These are phyloP conservation scores for Malassezia furfur DNA, from an alignment of 1,284 basidiomycete species.

Conservation along the genomic window DNA sequence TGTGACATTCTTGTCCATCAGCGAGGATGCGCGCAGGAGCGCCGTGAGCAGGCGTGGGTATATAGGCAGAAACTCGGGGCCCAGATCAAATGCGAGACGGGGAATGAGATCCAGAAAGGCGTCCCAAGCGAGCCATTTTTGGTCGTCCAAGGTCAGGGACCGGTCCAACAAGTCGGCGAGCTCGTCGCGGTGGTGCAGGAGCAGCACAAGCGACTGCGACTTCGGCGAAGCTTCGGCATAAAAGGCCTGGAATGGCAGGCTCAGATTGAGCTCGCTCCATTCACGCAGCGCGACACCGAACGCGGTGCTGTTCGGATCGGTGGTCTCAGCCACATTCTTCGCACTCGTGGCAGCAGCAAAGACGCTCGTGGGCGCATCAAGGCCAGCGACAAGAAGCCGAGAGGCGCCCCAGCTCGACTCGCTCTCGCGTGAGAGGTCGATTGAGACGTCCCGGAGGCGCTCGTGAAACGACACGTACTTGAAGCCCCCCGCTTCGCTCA, in stretches of 20 bases:
- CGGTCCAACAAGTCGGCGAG: constrained; percentile 22
- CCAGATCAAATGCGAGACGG: constrained; percentile 40
- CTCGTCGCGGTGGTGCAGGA: constrained; percentile 37
- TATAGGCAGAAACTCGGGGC: constrained; percentile 42
- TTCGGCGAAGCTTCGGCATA: constrained; percentile 23
- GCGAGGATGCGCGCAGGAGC: constrained; percentile 33
- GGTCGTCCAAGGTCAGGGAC: constrained; percentile 14
- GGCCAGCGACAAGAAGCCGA: constrained; percentile 22
- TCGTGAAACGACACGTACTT: constrained; percentile 47
- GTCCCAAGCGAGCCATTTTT: constrained; percentile 37
- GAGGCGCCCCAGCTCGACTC: constrained; percentile 18
- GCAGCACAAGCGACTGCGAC: constrained; percentile 35
- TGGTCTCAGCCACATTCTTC: constrained; percentile 13
- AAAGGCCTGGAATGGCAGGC: constrained; percentile 36
- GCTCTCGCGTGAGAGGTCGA: constrained; percentile 26
- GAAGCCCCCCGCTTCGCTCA: constrained; percentile 21
- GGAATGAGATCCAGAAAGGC: constrained; percentile 44
- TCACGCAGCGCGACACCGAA: constrained; percentile 29
- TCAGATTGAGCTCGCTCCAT: constrained; percentile 45
- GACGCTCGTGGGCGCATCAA: constrained; percentile 21
- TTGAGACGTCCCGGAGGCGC: constrained; percentile 38
- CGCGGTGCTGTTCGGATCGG: constrained; percentile 20
- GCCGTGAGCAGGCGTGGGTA: constrained; percentile 31
- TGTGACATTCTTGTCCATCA: constrained; percentile 30
- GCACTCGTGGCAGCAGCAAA: constrained; percentile 8